Evolutionary conservation across 1,139 yeast genomes (phyloP).

Genomic region (Hanseniaspora sp.): DNA sequence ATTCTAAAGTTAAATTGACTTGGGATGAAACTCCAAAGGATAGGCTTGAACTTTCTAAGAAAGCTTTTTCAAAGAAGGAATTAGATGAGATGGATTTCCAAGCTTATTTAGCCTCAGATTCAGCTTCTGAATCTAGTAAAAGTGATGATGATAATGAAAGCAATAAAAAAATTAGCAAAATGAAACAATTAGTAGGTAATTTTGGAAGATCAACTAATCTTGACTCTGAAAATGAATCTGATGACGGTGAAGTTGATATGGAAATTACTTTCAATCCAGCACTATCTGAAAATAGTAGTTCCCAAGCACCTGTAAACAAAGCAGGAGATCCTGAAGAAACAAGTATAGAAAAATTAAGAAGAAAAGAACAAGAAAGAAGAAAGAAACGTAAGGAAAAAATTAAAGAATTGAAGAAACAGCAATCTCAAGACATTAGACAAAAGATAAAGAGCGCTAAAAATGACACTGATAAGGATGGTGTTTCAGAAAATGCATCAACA

Average conservation of each 20-base stretch:
- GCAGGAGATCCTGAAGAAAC: constrained; percentile 50
- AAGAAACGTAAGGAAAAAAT: constrained; percentile 65
- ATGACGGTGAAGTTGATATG: constrained; percentile 72
- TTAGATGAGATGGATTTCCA: constrained; percentile 93
- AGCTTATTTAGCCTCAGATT: constrained; percentile 87
- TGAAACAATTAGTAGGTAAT: constrained; percentile 46
- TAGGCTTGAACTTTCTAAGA: constrained; percentile 63
- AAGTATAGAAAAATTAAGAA: constrained; percentile 68
- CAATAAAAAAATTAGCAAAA: constrained; percentile 43
- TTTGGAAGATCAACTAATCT: constrained; percentile 28
- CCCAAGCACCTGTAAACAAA: constrained; percentile 25
- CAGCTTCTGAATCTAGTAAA: constrained; percentile 39
- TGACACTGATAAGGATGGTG: constrained; percentile 22
- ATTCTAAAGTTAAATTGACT: constrained; percentile 82
- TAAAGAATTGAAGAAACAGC: constrained; percentile 45
- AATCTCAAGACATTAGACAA: constrained; percentile 34
- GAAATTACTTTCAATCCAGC: constrained; percentile 95
- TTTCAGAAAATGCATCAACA: constrained; percentile 43
- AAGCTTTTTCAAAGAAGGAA: constrained; percentile 80
- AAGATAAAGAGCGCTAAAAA: constrained; percentile 24
- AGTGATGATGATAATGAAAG: constrained; percentile 36
- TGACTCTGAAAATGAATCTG: constrained; percentile 31
- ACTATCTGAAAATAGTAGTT: constrained; percentile 32
- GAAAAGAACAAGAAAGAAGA: constrained; percentile 89
- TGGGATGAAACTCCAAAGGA: constrained; percentile 98